Evolutionary conservation across 129 eudicot genomes (phyloP).

Genomic region (Helianthus tuberosus): DNA sequence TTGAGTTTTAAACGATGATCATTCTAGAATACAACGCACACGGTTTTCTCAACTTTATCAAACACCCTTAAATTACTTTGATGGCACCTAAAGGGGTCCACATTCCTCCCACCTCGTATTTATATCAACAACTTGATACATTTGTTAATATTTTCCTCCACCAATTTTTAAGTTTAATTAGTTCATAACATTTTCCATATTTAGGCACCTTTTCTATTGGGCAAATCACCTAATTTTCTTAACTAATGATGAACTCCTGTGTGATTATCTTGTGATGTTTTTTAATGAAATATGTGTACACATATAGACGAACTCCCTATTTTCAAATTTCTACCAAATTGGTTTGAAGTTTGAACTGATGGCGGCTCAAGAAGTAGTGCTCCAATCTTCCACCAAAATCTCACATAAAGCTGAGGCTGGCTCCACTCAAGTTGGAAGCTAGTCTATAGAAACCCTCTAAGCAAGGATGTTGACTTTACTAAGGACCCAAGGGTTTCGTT

Average conservation of each 20-base stretch:
- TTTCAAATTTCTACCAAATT: too few relatives aligned
- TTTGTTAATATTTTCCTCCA: neutral
- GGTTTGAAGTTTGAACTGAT: too few relatives aligned
- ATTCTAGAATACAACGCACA: conserved; percentile 8
- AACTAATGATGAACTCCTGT: conserved; percentile 12
- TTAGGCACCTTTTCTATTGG: conserved; percentile 48
- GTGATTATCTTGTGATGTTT: neutral
- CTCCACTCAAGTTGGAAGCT: too few relatives aligned
- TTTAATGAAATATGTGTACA: neutral
- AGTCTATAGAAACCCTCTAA: too few relatives aligned
- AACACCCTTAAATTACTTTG: conserved; percentile 4
- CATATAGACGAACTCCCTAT: neutral
- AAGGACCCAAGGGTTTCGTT: too few relatives aligned
- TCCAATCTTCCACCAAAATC: too few relatives aligned
- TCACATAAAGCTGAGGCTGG: too few relatives aligned
- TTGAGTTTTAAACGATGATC: neutral
- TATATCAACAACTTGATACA: conserved; percentile 26
- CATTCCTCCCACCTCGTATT: conserved; percentile 34
- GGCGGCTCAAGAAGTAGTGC: too few relatives aligned
- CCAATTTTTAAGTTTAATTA: too few relatives aligned
- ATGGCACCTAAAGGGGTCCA: conserved; percentile 11
- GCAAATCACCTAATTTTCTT: conserved; percentile 25
- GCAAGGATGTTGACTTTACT: too few relatives aligned
- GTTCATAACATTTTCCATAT: neutral
- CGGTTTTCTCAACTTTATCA: neutral